phyloP scores from a whole-genome alignment of 257 asterid genomes.

The Cynanchum wilfordii region DNA sequence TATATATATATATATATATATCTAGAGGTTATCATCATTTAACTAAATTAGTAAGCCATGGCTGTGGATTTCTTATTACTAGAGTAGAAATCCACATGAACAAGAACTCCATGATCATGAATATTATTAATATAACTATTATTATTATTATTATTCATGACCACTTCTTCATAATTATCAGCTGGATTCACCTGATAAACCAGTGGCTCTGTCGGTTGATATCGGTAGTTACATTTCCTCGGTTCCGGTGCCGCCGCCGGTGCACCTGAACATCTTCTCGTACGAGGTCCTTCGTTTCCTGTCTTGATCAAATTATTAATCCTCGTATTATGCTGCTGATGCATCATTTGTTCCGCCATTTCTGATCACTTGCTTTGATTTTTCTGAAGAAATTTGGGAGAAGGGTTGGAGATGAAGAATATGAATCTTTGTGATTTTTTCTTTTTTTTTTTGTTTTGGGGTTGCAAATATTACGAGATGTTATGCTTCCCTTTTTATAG shows the following conservation, averaged over 20 bases:
- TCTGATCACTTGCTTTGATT: too few species aligned
- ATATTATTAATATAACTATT: constrained; percentile 18
- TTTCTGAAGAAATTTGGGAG: neutral
- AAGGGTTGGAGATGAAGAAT: too few species aligned
- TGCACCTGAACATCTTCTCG: constrained; percentile 12
- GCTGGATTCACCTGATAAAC: constrained; percentile 24
- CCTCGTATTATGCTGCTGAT: too few species aligned
- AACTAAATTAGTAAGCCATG: constrained; percentile 25
- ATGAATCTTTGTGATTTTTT: neutral
- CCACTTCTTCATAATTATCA: constrained; percentile 11
- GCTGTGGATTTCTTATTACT: constrained; percentile 30
- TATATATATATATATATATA: neutral
- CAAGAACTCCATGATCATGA: constrained; percentile 19
- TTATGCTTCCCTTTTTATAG: constrained; percentile 17
- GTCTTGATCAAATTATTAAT: too few species aligned
- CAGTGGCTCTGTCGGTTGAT: constrained; percentile 22
- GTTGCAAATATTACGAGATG: neutral
- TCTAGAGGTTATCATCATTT: neutral
- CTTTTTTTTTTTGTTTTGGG: constrained; percentile 1
- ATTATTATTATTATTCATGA: constrained; percentile 17
- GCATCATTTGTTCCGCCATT: too few species aligned
- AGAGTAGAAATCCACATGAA: constrained; percentile 10
- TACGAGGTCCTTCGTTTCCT: neutral
- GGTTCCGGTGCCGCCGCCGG: neutral
- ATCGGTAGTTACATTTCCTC: constrained; percentile 19